Conservation (phyloP, 495 filamentous ascomycete genomes). For the Talaromyces liani region DNA sequence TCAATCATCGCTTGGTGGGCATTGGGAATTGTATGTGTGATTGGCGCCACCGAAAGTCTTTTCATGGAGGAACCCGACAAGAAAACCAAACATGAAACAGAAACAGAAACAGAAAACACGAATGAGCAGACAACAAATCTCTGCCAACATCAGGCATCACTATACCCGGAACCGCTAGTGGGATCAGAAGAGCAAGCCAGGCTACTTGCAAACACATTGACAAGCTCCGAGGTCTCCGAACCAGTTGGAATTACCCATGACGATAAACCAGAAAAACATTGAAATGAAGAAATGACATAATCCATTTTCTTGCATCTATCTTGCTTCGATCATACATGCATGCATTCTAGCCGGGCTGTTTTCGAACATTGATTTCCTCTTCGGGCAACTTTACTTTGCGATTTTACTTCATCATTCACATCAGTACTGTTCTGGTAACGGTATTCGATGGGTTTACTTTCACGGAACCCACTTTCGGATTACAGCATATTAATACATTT, state of each 20-base stretch:
- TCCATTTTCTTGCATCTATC: background rate
- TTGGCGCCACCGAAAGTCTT: constrained; percentile 56
- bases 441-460: background rate
- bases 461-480: background rate
- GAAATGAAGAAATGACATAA: background rate
- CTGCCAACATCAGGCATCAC: background rate
- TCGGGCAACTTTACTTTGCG: background rate
- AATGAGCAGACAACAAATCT: background rate
- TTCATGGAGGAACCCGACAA: constrained; percentile 42
- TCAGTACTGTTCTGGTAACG: constrained; percentile 5
- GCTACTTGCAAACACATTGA: background rate
- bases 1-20: constrained; percentile 92
- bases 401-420: background rate
- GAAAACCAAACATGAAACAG: background rate
- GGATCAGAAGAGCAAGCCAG: background rate
- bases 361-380: constrained; percentile 1
- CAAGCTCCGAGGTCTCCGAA: background rate
- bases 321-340: background rate
- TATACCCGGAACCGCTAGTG: background rate
- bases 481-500: constrained; percentile 2
- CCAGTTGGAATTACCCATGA: background rate
- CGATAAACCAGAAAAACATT: background rate
- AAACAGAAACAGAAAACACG: background rate
- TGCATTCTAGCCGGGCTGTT: background rate
- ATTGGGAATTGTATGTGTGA: constrained; percentile 63